Evolutionary conservation across 257 asterid species (phyloP).

Genomic region (Salvia splendens): DNA sequence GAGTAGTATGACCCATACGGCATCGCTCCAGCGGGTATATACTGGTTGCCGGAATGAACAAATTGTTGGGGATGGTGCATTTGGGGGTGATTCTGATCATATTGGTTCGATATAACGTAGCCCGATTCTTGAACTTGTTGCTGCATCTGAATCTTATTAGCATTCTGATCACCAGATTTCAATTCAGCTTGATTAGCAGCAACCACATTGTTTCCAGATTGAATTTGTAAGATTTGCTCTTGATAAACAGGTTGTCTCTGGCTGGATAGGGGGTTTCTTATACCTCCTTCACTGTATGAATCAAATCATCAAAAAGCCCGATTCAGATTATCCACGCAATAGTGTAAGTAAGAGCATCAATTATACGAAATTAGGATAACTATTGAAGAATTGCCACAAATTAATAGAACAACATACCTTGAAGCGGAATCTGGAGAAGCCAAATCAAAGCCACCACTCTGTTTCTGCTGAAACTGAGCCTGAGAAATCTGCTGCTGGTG

Average conservation of each 20-base stretch:
- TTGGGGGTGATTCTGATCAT: conserved; percentile 66
- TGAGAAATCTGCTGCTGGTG: conserved; percentile 52
- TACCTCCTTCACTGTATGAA: conserved; percentile 75
- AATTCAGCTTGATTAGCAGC: conserved; percentile 49
- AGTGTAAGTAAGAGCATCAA: neutral
- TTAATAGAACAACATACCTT: conserved; percentile 45
- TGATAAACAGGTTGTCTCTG: conserved; percentile 65
- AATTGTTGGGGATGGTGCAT: conserved; percentile 70
- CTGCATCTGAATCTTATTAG: conserved; percentile 54
- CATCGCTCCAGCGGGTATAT: conserved; percentile 61
- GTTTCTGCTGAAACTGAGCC: conserved; percentile 59
- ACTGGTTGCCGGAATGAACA: conserved; percentile 66
- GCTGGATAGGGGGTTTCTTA: conserved; percentile 61
- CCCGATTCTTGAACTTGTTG: conserved; percentile 67
- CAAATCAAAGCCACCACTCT: conserved; percentile 51
- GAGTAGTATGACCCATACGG: conserved; percentile 61
- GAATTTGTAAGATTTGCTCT: conserved; percentile 57
- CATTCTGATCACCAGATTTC: conserved; percentile 48
- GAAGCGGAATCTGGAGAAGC: conserved; percentile 90
- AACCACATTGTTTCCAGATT: conserved; percentile 49
- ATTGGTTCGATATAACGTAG: conserved; percentile 50
- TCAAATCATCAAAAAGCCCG: conserved; percentile 19
- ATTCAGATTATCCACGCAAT: conserved; percentile 29
- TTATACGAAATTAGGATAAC: neutral
- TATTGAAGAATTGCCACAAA: neutral